These are phyloP conservation scores for Bipolaris cookei DNA, from an alignment of 2,329 filamentous ascomycete genomes.

Conservation along the genomic window DNA sequence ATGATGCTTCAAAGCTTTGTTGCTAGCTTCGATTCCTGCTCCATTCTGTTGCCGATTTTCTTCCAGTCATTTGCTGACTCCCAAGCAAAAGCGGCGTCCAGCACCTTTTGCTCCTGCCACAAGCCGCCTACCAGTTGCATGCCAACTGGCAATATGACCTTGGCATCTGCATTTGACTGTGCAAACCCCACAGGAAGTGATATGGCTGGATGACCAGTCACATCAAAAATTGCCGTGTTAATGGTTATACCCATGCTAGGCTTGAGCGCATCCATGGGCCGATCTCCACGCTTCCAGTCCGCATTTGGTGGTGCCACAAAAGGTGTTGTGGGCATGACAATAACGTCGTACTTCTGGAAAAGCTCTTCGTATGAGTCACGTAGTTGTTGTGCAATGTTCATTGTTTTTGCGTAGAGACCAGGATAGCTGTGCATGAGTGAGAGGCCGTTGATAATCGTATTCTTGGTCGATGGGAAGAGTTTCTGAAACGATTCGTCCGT, in stretches of 20 bases:
- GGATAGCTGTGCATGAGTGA: constrained; percentile 50
- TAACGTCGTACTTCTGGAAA: constrained; percentile 47
- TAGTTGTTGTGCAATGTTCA: constrained; percentile 50
- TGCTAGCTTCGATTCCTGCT: constrained; percentile 13
- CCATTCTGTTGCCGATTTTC: constrained; percentile 1
- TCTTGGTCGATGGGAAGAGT: constrained; percentile 56
- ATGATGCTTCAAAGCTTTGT: constrained; percentile 18
- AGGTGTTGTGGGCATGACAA: constrained; percentile 52
- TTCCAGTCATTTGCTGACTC: constrained; percentile 39
- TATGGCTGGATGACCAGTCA: constrained; percentile 42
- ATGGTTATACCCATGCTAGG: constrained; percentile 40
- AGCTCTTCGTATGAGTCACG: constrained; percentile 49
- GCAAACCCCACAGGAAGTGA: constrained; percentile 38
- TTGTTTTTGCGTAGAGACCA: constrained; percentile 50
- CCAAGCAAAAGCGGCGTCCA: constrained; percentile 39
- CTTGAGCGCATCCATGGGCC: constrained; percentile 36
- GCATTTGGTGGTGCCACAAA: constrained; percentile 33
- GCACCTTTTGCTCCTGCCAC: constrained; percentile 47
- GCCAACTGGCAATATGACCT: constrained; percentile 44
- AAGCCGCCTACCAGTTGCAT: constrained; percentile 50
- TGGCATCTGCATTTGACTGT: constrained; percentile 27
- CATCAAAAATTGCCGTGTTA: constrained; percentile 41
- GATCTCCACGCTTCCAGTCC: constrained; percentile 35
- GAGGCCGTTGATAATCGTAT: constrained; percentile 54
- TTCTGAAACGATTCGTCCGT: constrained; percentile 57